Base-by-base conservation (phyloP, 179 eudicot genomes). In the Gypsophila paniculata region DNA sequence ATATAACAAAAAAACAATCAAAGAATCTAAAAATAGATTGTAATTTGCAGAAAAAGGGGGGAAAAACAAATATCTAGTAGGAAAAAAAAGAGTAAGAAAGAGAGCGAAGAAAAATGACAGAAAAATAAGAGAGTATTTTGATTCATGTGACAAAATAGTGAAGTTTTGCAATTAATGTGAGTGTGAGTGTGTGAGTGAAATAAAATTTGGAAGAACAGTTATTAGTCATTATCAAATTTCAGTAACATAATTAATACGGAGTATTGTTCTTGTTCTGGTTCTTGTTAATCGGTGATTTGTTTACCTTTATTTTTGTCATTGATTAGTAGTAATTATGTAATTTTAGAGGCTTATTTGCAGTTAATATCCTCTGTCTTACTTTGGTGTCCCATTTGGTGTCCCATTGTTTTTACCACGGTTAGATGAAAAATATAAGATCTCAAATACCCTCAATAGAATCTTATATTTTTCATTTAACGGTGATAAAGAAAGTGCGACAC, bases 111-210 rank as follows among this genome's bases (percentile, higher is more conserved):
- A 53, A 69, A 26, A 64, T 22, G 52, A 0, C 65, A 63, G 32
- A 65, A 54, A 54, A 46, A 42, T 42, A 8, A 42, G 11, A 17
- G 52, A 58, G 14, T 9, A 59, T 32, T 12, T 3, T 29, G 22
- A 39, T 8, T 79, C 82, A 79, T 79, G 82, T 79, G 82, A 79
- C 77, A 61, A 61, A 66, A 61, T 3, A n/a, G 12, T 29, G 63
- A 26, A 42, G 60, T 51, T 15, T 62, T 42, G 15, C 52, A 46
- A 10, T 46, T 46, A 46, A 46, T 46, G 57, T 62, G 48, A 62
- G 18, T n/a, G 67, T 36, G 14, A 34, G 9, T 11, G 52, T n/a
- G n/a, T n/a, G n/a, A n/a, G n/a, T n/a, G n/a, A n/a, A 46, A 13
- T 65, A 76, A 42, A 42, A 23, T 29, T 29, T 32, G 59, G 34